Conservation (phyloP, 2,329 filamentous ascomycete species). For the Corinectria fuckeliana region DNA sequence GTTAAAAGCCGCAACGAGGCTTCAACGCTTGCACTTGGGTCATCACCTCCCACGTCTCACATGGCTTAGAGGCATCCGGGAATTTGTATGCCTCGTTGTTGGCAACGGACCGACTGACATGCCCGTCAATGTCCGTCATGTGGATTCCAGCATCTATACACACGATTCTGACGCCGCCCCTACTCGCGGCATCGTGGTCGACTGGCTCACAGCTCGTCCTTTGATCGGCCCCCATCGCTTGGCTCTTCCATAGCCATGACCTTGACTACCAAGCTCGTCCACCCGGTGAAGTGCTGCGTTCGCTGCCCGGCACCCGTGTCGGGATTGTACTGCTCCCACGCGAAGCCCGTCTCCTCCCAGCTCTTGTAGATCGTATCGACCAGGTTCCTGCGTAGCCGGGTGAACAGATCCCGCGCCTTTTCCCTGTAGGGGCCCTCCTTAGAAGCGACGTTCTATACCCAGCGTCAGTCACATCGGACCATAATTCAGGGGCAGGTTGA, state of each 20-base stretch:
- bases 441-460: slow-evolving; percentile 63
- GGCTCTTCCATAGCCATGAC: slow-evolving; percentile 93
- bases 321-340: slow-evolving; percentile 98
- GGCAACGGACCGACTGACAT: slow-evolving; percentile 9
- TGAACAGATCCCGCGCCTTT: slow-evolving; percentile 77
- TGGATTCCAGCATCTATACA: slow-evolving; percentile 10
- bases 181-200: background rate
- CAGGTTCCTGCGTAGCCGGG: slow-evolving; percentile 78
- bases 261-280: slow-evolving; percentile 98
- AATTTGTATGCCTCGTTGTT: background rate
- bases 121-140: background rate
- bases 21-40: background rate
- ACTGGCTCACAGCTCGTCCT: slow-evolving; percentile 55
- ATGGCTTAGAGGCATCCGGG: slow-evolving; percentile 4
- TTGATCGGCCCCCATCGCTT: slow-evolving; percentile 39
- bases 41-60: slow-evolving; percentile 7
- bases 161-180: background rate
- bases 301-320: slow-evolving; percentile 92
- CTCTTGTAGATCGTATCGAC: slow-evolving; percentile 86
- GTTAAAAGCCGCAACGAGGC: background rate
- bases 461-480: slow-evolving; percentile 18
- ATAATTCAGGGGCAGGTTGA: background rate
- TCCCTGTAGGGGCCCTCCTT: slow-evolving; percentile 71
- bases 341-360: slow-evolving; percentile 93
- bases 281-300: slow-evolving; percentile 97